A percentile compares a stretch with the other conserved stretches of the same genome.
Conservation (phyloP, 768 basidiomycete genomes). For the Pleurotus citrinopileatus region DNA sequence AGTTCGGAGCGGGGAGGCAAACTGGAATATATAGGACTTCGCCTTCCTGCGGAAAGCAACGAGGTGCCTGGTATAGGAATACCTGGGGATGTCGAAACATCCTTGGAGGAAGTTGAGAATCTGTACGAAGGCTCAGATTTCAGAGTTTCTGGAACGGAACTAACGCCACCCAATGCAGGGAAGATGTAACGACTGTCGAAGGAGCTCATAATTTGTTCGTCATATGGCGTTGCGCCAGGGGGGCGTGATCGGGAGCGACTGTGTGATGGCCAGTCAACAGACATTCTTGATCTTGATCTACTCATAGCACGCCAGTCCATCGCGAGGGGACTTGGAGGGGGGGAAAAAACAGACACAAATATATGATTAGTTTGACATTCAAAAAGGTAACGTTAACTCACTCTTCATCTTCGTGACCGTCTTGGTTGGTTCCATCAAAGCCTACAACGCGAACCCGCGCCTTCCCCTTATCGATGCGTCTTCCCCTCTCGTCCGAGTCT, state of each 20-base stretch:
- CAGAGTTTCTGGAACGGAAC: neutral
- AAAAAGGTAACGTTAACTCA: conserved; percentile 37
- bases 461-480: conserved; percentile 80
- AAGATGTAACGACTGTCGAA: conserved; percentile 46
- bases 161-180: conserved; percentile 26
- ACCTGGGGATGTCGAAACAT: conserved; percentile 23
- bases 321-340: conserved; percentile 45
- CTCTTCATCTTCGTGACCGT: conserved; percentile 72
- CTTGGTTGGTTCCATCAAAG: conserved; percentile 75
- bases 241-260: conserved; percentile 79
- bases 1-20: conserved; percentile 38
- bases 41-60: conserved; percentile 41
- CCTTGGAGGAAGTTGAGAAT: conserved; percentile 7
- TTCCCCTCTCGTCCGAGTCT: conserved; percentile 55
- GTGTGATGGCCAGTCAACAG: conserved; percentile 88
- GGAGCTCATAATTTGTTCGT: conserved; percentile 37
- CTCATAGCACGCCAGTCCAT: conserved; percentile 97
- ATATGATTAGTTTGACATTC: conserved; percentile 11
- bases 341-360: conserved; percentile 17
- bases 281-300: conserved; percentile 84
- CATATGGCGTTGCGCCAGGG: conserved; percentile 46
- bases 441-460: conserved; percentile 74
- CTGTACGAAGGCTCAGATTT: neutral
- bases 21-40: conserved; percentile 41
- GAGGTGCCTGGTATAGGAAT: conserved; percentile 43